Conservation (phyloP, 2,329 filamentous ascomycete genomes). For the Aspergillus chevalieri region DNA sequence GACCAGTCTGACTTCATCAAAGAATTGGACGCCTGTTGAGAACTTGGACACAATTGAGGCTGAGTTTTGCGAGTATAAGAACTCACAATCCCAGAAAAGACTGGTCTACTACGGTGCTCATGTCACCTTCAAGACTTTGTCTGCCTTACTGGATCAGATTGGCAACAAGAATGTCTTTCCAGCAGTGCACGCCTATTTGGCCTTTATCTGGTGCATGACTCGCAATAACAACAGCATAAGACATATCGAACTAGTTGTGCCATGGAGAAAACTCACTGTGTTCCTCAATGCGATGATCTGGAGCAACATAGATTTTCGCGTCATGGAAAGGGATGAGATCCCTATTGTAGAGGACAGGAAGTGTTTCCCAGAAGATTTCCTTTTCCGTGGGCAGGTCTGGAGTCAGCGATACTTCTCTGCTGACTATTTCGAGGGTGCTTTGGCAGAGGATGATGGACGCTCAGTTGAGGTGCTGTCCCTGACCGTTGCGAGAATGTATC, state of each 20-base stretch:
- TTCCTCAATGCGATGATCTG: slow-evolving; percentile 51
- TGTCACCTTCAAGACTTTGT: slow-evolving; percentile 40
- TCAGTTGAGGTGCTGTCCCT: slow-evolving; percentile 46
- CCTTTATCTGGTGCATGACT: slow-evolving; percentile 44
- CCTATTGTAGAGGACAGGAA: slow-evolving; percentile 34
- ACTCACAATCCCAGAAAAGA: slow-evolving; percentile 16
- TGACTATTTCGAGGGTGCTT: slow-evolving; percentile 45
- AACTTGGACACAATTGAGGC: slow-evolving; percentile 8
- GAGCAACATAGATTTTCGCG: slow-evolving; percentile 28
- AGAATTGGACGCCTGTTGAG: slow-evolving; percentile 14
- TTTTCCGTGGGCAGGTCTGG: slow-evolving; percentile 52
- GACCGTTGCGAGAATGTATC: slow-evolving; percentile 43
- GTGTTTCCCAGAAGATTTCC: slow-evolving; percentile 55
- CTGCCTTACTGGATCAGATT: slow-evolving; percentile 40
- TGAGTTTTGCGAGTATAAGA: slow-evolving; percentile 7
- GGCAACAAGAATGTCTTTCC: slow-evolving; percentile 49
- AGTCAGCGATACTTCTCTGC: slow-evolving; percentile 44
- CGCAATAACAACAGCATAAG: slow-evolving; percentile 31
- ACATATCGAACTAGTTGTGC: slow-evolving; percentile 39
- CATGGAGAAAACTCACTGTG: slow-evolving; percentile 45
- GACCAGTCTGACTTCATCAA: slow-evolving; percentile 10
- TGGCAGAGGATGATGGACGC: slow-evolving; percentile 51
- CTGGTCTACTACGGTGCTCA: slow-evolving; percentile 33
- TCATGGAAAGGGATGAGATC: slow-evolving; percentile 37
- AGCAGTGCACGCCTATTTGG: slow-evolving; percentile 50